Conservation (phyloP, 1,284 basidiomycete species). For the Leccinum huronense region DNA sequence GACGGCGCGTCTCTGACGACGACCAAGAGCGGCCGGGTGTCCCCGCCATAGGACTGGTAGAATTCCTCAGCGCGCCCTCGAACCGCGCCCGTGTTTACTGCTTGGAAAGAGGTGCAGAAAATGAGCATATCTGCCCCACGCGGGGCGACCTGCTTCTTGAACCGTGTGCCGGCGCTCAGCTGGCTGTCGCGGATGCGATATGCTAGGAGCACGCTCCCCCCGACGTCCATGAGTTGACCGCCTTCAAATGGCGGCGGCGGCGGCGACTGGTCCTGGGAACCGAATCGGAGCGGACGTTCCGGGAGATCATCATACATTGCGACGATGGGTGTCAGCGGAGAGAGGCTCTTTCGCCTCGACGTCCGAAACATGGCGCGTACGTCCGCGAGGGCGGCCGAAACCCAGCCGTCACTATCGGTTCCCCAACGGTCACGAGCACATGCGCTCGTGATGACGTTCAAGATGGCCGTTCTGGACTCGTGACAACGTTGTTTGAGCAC, state of each 20-base stretch:
- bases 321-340: constrained; percentile 18
- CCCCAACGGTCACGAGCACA: constrained; percentile 28
- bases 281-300: constrained; percentile 10
- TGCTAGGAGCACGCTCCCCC: constrained; percentile 21
- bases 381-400: constrained; percentile 24
- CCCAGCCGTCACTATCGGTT: constrained; percentile 23
- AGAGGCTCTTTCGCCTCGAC: constrained; percentile 1
- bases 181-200: constrained; percentile 27
- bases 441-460: constrained; percentile 21
- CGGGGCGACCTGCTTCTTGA: constrained; percentile 27
- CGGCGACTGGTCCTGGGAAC: constrained; percentile 17
- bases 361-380: constrained; percentile 27
- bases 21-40: constrained; percentile 29
- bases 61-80: constrained; percentile 22
- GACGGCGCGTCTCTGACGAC: constrained; percentile 27
- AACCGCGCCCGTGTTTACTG: not conserved
- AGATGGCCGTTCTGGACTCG: constrained; percentile 23
- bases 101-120: constrained; percentile 22
- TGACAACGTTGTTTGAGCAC: constrained; percentile 29
- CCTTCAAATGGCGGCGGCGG: constrained; percentile 19
- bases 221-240: constrained; percentile 22
- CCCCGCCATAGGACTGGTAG: constrained; percentile 27
- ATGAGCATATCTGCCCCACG: constrained; percentile 31
- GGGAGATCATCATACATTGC: constrained; percentile 28
- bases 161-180: constrained; percentile 22